Percentiles rank a stretch among this genome's conserved stretches.
Evolutionary conservation across 176 grass and related monocot species (phyloP).

Genomic region (Ensete ventricosum): DNA sequence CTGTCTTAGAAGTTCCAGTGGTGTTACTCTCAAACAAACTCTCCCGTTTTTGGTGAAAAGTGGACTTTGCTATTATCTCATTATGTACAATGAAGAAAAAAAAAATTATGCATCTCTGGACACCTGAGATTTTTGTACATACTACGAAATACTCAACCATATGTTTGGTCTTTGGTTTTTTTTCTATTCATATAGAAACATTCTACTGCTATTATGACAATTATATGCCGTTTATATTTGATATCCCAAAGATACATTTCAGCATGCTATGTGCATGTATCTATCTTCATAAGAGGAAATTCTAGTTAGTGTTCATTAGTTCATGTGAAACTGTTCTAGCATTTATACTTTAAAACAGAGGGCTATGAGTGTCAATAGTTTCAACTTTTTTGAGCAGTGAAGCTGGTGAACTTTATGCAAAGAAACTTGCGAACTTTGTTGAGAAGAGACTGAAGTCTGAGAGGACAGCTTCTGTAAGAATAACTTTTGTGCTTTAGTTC

Average conservation of each 20-base stretch:
- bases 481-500: constrained; percentile 12
- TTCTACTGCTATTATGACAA: background rate
- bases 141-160: background rate
- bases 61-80: background rate
- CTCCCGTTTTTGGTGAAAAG: background rate
- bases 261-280: background rate
- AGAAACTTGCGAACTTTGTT: constrained; percentile 4
- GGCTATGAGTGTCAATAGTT: constrained; percentile 4
- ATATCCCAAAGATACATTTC: background rate
- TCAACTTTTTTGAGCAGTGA: constrained; percentile 34
- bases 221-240: background rate
- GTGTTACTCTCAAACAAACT: background rate
- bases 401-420: constrained; percentile 49
- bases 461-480: constrained; percentile 6
- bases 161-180: background rate
- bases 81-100: too few relatives aligned
- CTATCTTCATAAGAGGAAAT: too few relatives aligned
- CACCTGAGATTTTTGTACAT: too few relatives aligned
- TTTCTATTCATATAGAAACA: background rate
- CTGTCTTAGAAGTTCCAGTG: background rate
- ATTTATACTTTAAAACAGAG: background rate
- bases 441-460: constrained; percentile 6
- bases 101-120: too few relatives aligned
- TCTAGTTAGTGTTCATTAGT: background rate
- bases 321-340: background rate